Evolutionary conservation across 257 asterid species (phyloP).

Genomic region (Primulina huaijiensis): DNA sequence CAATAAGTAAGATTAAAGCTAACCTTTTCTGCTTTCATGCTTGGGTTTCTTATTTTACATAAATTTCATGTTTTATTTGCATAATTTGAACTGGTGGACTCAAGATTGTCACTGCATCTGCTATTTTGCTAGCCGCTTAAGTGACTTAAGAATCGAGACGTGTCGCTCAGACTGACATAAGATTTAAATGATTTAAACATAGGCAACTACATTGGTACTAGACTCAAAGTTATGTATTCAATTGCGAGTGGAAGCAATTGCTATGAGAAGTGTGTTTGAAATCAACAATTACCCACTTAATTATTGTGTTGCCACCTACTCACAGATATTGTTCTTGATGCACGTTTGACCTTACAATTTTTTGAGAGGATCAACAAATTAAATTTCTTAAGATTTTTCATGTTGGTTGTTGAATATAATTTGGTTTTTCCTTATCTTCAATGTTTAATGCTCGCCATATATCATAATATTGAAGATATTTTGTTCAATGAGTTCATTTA

Average conservation of each 20-base stretch:
- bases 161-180: background rate
- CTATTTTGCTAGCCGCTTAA: background rate
- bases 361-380: too few species aligned
- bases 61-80: background rate
- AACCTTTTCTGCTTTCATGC: background rate
- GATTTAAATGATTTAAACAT: background rate
- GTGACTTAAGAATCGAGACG: background rate
- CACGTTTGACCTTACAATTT: too few species aligned
- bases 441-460: background rate
- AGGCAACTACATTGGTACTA: background rate
- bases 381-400: background rate
- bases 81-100: background rate
- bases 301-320: too few species aligned
- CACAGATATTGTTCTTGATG: too few species aligned
- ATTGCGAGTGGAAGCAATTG: background rate
- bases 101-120: background rate
- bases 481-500: slow-evolving; percentile 7
- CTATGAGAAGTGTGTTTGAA: background rate
- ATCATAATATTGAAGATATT: slow-evolving; percentile 14
- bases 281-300: background rate
- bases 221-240: too few species aligned
- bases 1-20: slow-evolving; percentile 65
- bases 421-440: too few species aligned
- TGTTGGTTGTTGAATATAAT: too few species aligned
- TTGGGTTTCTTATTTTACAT: background rate